phyloP scores from a whole-genome alignment of 768 basidiomycete species.

The Psilocybe subaeruginosa region DNA sequence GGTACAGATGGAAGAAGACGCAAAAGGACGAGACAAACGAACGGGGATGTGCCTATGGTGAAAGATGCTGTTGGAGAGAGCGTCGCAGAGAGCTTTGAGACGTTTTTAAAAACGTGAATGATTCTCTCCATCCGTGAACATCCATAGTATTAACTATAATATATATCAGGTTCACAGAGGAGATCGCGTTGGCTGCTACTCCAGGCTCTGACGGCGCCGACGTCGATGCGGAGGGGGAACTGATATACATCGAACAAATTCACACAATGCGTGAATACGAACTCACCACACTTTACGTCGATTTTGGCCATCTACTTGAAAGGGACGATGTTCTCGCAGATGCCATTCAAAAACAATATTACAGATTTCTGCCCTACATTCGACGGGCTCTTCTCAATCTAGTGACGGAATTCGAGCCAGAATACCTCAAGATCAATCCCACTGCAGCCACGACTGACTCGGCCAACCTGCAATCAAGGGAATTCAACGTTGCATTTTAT shows the following conservation, averaged over 20 bases:
- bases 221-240: conserved; percentile 62
- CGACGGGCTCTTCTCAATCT: conserved; percentile 89
- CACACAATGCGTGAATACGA: conserved; percentile 95
- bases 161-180: conserved; percentile 74
- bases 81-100: conserved; percentile 89
- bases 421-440: conserved; percentile 94
- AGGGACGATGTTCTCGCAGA: conserved; percentile 92
- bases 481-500: conserved; percentile 96
- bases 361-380: conserved; percentile 94
- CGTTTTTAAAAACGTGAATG: conserved; percentile 87
- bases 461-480: conserved; percentile 86
- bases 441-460: conserved; percentile 87
- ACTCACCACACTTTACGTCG: conserved; percentile 94
- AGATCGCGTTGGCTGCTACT: conserved; percentile 76
- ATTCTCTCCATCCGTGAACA: not conserved
- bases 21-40: conserved; percentile 52
- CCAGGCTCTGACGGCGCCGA: conserved; percentile 75
- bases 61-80: conserved; percentile 96
- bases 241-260: conserved; percentile 91
- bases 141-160: conserved; percentile 14
- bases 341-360: conserved; percentile 94
- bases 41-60: conserved; percentile 81
- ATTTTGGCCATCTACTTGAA: conserved; percentile 88
- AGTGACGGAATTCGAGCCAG: conserved; percentile 87
- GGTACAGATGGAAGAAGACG: conserved; percentile 36